Base-by-base conservation (phyloP, 345 rosid species). In the Syzygium aromaticum region DNA sequence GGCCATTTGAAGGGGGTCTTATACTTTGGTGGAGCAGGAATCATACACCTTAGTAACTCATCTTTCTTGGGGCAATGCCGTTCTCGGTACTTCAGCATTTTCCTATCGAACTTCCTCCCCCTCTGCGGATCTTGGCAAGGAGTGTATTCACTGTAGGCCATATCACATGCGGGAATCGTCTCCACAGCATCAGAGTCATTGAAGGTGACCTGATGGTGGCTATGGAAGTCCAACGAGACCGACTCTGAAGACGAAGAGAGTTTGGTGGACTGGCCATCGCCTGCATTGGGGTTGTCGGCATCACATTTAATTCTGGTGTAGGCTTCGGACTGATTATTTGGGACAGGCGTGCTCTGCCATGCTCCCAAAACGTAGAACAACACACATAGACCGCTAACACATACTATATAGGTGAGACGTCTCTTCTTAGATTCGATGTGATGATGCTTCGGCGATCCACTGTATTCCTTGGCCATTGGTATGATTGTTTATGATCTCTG, bases 1-100 rank as follows among this genome's bases (percentile, higher is more conserved):
- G 99, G 99, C 99, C 99, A 98, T 89, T 95, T 95, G 89, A 98
- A 93, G 13, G 99, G 99, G 57, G 96, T 94, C 94, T 94, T 98
- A 90, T 98, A 98, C 73, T 94, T 95, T 46, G 99, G 98, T 7
- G 99, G 99, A 64, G 99, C 95, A 43, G 99, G 99, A 23, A 98
- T 95, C 67, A 98, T 86, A 90, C 99, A 98, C 51, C 83, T 91
- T 0, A 95, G 92, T 52, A 95, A 91, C 63, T 98, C 99, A 28
- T 95, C 94, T 89, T 95, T 92, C 5, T 88, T 33, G 9, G 99
- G 99, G 84, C 99, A 98, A 90, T 98, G 99, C 84, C 99, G 92
- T 89, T 98, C 99, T 85, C 99, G 88, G 88, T 96, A 98, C 84
- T 94, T 98, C 95, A 95, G 82, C 99, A 93, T 96, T 86, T 91